Percentiles rank a stretch among this genome's conserved stretches.
Conservation (phyloP, 371 early-diverging fungal species). For the Rhizomucor pusillus region DNA sequence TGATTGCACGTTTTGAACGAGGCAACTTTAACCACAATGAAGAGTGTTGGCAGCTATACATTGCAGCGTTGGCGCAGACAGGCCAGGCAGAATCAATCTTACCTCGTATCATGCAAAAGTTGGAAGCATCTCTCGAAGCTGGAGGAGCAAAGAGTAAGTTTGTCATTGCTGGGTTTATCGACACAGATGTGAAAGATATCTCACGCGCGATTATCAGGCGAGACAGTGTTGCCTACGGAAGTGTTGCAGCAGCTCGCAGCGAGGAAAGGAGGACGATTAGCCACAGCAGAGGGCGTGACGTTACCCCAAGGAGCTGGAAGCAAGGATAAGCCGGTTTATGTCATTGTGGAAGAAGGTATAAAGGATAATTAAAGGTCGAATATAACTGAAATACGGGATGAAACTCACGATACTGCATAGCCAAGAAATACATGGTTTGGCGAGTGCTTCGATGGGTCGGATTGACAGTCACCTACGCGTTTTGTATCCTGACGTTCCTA, state of each 20-base stretch:
- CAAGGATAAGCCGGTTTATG: slow-evolving; percentile 56
- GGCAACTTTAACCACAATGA: slow-evolving; percentile 65
- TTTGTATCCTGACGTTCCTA: slow-evolving; percentile 72
- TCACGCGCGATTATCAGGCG: no score
- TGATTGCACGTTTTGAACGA: slow-evolving; percentile 71
- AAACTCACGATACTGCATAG: background rate
- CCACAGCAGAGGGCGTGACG: slow-evolving; percentile 13
- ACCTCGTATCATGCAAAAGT: slow-evolving; percentile 60
- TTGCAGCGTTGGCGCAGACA: slow-evolving; percentile 65
- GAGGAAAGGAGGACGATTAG: slow-evolving; percentile 21
- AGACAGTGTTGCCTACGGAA: slow-evolving; percentile 17
- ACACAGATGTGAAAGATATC: no score
- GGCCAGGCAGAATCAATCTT: slow-evolving; percentile 64
- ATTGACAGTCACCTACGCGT: slow-evolving; percentile 73
- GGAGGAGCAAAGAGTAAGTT: background rate
- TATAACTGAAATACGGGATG: background rate
- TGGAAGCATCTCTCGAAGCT: slow-evolving; percentile 44
- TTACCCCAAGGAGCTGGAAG: slow-evolving; percentile 31
- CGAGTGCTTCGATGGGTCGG: slow-evolving; percentile 70
- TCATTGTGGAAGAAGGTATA: slow-evolving; percentile 60
- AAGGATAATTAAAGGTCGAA: background rate
- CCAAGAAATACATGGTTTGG: slow-evolving; percentile 59
- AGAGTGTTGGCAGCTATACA: slow-evolving; percentile 67
- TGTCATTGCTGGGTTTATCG: no score
- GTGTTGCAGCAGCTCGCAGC: slow-evolving; percentile 37